A percentile compares a stretch with the other conserved stretches of the same genome.
Conservation (phyloP, 2,329 filamentous ascomycete species). For the Pestalotiopsis sp. region DNA sequence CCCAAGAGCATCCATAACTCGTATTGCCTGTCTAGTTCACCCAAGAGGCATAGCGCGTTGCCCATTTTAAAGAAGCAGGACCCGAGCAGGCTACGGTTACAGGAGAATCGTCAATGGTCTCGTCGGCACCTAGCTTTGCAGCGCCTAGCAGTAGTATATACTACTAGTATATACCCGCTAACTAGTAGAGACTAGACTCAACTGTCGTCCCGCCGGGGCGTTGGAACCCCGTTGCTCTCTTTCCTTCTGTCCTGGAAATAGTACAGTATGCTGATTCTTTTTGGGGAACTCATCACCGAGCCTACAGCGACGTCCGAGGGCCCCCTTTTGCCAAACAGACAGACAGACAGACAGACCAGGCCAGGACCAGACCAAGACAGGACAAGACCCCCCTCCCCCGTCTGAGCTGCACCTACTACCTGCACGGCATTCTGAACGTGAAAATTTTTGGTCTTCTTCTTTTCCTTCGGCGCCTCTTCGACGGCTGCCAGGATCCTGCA, state of each 20-base stretch:
- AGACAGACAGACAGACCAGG: not conserved
- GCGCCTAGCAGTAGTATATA: not conserved
- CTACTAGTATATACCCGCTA: not conserved
- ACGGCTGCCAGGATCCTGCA: constrained; percentile 12
- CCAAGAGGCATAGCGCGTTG: not conserved
- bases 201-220: not conserved
- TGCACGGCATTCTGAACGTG: not conserved
- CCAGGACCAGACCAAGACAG: not conserved
- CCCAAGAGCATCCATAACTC: not conserved
- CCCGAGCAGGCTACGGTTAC: not conserved
- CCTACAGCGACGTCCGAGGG: constrained; percentile 15
- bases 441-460: not conserved
- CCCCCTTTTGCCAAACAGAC: constrained; percentile 16
- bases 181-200: constrained; percentile 1
- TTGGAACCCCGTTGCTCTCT: constrained; percentile 1
- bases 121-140: not conserved
- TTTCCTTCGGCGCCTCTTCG: not conserved
- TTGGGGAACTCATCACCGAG: constrained; percentile 10
- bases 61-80: not conserved
- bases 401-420: not conserved
- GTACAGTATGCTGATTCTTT: not conserved
- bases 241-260: not conserved
- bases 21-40: not conserved
- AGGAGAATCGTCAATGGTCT: not conserved
- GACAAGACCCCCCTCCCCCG: not conserved